phyloP scores from a whole-genome alignment of 2,329 filamentous ascomycete genomes.

The Pseudogymnoascus sp. region DNA sequence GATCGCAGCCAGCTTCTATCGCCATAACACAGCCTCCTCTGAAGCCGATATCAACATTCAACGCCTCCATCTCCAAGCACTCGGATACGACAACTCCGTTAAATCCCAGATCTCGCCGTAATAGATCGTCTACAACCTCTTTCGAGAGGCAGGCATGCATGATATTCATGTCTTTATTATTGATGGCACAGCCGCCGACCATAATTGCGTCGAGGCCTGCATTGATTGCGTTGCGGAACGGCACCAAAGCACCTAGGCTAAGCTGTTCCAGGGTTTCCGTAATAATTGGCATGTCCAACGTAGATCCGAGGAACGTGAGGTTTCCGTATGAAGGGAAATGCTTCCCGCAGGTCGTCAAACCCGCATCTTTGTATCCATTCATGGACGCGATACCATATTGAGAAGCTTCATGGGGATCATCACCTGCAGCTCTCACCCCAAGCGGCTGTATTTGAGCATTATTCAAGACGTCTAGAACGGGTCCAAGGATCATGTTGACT shows the following conservation, averaged over 20 bases:
- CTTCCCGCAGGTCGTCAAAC: conserved; percentile 83
- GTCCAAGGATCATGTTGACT: conserved; percentile 91
- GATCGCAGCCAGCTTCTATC: conserved; percentile 88
- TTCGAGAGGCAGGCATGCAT: conserved; percentile 92
- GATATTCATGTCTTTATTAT: conserved; percentile 84
- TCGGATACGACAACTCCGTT: conserved; percentile 90
- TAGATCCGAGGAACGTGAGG: conserved; percentile 84
- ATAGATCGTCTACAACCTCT: conserved; percentile 82
- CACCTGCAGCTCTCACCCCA: conserved; percentile 80
- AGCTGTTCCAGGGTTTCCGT: conserved; percentile 90
- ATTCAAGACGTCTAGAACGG: conserved; percentile 86
- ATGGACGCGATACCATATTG: conserved; percentile 86
- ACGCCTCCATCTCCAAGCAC: conserved; percentile 91
- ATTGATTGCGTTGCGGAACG: conserved; percentile 82
- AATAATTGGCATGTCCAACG: conserved; percentile 87
- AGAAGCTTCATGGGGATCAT: conserved; percentile 91
- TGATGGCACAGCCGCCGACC: conserved; percentile 88
- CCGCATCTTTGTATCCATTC: conserved; percentile 87
- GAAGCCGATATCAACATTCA: conserved; percentile 94
- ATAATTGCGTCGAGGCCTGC: conserved; percentile 91
- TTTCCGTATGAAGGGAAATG: conserved; percentile 97
- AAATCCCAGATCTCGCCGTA: conserved; percentile 84
- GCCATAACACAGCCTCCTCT: conserved; percentile 96
- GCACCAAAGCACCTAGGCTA: conserved; percentile 82
- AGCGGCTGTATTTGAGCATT: conserved; percentile 87